Evolutionary conservation across 805 yeast species (phyloP).

Genomic region (Cyberlindnera mrakii): DNA sequence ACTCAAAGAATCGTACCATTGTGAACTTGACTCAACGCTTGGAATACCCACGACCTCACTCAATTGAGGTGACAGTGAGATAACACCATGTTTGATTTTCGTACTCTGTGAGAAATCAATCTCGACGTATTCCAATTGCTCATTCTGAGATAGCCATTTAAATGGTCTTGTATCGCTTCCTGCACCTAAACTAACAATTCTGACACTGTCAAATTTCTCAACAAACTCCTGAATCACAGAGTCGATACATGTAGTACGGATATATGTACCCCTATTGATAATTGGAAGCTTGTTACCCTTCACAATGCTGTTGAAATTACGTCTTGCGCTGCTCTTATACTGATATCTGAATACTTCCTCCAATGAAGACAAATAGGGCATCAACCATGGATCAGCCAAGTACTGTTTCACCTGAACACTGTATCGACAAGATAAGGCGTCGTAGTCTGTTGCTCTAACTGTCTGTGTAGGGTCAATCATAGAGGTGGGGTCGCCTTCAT

Average conservation of each 20-base stretch:
- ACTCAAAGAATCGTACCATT: constrained; percentile 23
- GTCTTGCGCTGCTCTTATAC: constrained; percentile 15
- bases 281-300: constrained; percentile 39
- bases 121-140: constrained; percentile 36
- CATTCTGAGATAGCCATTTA: constrained; percentile 25
- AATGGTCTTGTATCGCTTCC: constrained; percentile 58
- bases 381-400: constrained; percentile 31
- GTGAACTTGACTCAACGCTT: constrained; percentile 5
- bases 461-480: constrained; percentile 3
- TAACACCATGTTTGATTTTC: constrained; percentile 33
- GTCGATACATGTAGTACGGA: constrained; percentile 52
- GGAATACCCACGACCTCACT: constrained; percentile 10
- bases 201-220: constrained; percentile 28
- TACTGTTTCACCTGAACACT: constrained; percentile 48
- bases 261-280: constrained; percentile 66
- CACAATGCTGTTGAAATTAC: constrained; percentile 13
- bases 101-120: constrained; percentile 45
- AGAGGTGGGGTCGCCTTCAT: not conserved
- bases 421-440: constrained; percentile 61
- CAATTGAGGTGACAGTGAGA: constrained; percentile 9
- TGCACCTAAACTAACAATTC: constrained; percentile 62
- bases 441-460: constrained; percentile 48
- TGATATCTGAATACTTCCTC: constrained; percentile 19
- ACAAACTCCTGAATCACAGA: constrained; percentile 38
- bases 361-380: constrained; percentile 12